Evolutionary conservation across 306 rosid species (phyloP).

Genomic region (Oxytropis ochrocephala): DNA sequence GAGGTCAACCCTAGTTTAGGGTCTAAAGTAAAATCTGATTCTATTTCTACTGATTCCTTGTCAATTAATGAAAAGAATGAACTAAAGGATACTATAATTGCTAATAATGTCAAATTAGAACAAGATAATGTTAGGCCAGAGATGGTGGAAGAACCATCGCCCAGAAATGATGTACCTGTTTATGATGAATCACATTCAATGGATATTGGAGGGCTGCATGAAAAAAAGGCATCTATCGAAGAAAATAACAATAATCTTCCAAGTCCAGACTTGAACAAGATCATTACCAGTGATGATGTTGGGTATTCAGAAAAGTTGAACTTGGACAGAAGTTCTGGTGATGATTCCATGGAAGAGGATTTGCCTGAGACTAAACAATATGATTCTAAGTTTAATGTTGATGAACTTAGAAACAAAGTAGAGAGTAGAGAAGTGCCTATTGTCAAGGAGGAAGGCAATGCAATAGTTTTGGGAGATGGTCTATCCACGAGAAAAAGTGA

Average conservation of each 20-base stretch:
- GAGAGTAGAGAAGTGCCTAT: constrained; percentile 42
- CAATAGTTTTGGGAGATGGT: constrained; percentile 44
- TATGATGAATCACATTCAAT: constrained; percentile 71
- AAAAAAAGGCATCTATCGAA: constrained; percentile 33
- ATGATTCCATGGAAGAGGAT: constrained; percentile 98
- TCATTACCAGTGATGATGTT: constrained; percentile 45
- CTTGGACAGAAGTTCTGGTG: constrained; percentile 97
- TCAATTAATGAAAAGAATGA: constrained; percentile 98
- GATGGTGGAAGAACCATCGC: constrained; percentile 98
- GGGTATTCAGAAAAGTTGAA: constrained; percentile 86
- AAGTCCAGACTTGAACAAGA: constrained; percentile 39
- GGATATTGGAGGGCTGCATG: constrained; percentile 42
- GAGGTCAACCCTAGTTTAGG: constrained; percentile 98
- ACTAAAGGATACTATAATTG: constrained; percentile 97
- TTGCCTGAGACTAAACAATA: constrained; percentile 68
- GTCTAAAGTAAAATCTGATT: constrained; percentile 96
- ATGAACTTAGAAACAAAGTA: constrained; percentile 41
- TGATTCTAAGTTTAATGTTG: constrained; percentile 64
- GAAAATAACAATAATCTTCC: constrained; percentile 43
- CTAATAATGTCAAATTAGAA: constrained; percentile 98
- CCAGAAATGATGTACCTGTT: constrained; percentile 63
- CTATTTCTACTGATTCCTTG: constrained; percentile 97
- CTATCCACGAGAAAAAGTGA: constrained; percentile 41
- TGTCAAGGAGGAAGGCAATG: constrained; percentile 45
- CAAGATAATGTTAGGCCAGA: constrained; percentile 82